These are phyloP conservation scores for Raphanus raphanistrum DNA, from an alignment of 345 rosid genomes.

Conservation along the genomic window DNA sequence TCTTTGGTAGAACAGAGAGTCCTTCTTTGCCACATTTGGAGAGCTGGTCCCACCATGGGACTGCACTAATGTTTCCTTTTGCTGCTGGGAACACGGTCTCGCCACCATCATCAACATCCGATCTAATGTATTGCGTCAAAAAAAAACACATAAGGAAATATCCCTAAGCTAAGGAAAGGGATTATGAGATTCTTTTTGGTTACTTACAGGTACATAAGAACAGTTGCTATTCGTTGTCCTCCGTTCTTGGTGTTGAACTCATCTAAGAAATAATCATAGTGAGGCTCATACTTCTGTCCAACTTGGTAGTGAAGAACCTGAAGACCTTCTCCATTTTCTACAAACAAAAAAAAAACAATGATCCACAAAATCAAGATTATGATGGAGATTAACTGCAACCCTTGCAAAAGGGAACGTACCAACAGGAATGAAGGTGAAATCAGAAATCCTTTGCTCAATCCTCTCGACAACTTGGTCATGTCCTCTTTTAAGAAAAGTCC, in stretches of 20 bases:
- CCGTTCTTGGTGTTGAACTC: slow-evolving; percentile 87
- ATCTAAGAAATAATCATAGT: slow-evolving; percentile 87
- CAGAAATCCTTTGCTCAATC: slow-evolving; percentile 87
- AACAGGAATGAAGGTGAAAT: slow-evolving; percentile 83
- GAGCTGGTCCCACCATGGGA: slow-evolving; percentile 91
- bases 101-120: slow-evolving; percentile 98
- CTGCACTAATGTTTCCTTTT: slow-evolving; percentile 77
- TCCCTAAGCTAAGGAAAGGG: not conserved
- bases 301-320: slow-evolving; percentile 95
- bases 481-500: slow-evolving; percentile 81
- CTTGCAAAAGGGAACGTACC: slow-evolving; percentile 50
- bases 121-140: slow-evolving; percentile 44
- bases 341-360: not conserved
- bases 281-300: slow-evolving; percentile 97
- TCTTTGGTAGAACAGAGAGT: slow-evolving; percentile 86
- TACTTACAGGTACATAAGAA: slow-evolving; percentile 97
- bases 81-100: slow-evolving; percentile 97
- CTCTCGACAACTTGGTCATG: slow-evolving; percentile 65
- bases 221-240: slow-evolving; percentile 93
- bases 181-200: not conserved
- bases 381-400: not conserved
- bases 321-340: slow-evolving; percentile 97
- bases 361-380: slow-evolving; percentile 1
- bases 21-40: slow-evolving; percentile 87
- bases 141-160: slow-evolving; percentile 8